Evolutionary conservation across 2,329 filamentous ascomycete genomes (phyloP).

Genomic region (Orbilia ellipsospora): DNA sequence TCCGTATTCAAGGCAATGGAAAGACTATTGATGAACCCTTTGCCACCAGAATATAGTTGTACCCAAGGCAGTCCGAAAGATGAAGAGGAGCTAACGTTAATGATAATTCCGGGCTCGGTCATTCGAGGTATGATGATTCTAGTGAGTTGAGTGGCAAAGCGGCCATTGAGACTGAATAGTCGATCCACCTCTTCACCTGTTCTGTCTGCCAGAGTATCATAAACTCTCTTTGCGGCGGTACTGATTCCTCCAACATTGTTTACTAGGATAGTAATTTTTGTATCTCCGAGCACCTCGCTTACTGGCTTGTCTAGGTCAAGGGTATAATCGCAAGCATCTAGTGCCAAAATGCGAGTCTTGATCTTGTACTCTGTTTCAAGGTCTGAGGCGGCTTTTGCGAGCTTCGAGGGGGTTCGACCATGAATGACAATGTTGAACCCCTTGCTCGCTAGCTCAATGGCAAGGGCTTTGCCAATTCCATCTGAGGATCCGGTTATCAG

Average conservation of each 20-base stretch:
- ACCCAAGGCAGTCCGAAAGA: conserved; percentile 39
- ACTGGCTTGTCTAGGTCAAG: conserved; percentile 91
- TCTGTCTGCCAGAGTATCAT: conserved; percentile 22
- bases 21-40: conserved; percentile 39
- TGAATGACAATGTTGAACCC: conserved; percentile 96
- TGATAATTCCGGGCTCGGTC: conserved; percentile 42
- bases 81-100: conserved; percentile 39
- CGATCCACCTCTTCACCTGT: conserved; percentile 33
- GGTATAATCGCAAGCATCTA: conserved; percentile 69
- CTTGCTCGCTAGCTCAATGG: conserved; percentile 85
- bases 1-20: conserved; percentile 42
- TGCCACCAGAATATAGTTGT: conserved; percentile 33
- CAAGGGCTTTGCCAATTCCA: conserved; percentile 96
- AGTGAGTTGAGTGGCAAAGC: conserved; percentile 40
- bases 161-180: conserved; percentile 36
- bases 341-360: conserved; percentile 70
- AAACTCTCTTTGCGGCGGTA: conserved; percentile 20
- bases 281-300: conserved; percentile 32
- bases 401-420: conserved; percentile 90
- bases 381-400: conserved; percentile 79
- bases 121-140: conserved; percentile 35
- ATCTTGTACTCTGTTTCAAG: conserved; percentile 77
- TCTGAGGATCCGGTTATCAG: conserved; percentile 95
- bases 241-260: conserved; percentile 39
- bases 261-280: conserved; percentile 38